These are phyloP conservation scores for Ajuga reptans DNA, from an alignment of 305 asterid species.

Conservation along the genomic window DNA sequence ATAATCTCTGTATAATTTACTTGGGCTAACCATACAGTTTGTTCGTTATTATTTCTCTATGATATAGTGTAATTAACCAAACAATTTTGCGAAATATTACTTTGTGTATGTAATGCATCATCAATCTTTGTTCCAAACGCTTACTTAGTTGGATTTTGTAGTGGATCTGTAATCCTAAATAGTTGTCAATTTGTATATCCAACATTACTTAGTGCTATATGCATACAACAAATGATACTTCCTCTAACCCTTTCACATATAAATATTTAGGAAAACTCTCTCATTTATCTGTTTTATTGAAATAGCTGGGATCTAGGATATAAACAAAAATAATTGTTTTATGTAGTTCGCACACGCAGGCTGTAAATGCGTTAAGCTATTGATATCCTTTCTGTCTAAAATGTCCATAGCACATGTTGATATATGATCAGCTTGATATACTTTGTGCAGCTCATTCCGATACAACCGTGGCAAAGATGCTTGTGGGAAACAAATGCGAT, in stretches of 20 bases:
- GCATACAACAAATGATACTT: not conserved
- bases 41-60: too few species aligned
- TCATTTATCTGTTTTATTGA: not conserved
- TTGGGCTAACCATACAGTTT: not conserved
- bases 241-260: not conserved
- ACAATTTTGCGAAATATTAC: not conserved
- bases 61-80: not conserved
- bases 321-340: not conserved
- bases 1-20: too few species aligned
- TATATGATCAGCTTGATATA: not conserved
- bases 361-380: not conserved
- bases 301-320: not conserved
- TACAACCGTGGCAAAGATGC: constrained; percentile 62
- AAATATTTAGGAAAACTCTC: not conserved
- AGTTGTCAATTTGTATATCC: not conserved
- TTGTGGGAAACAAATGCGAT: constrained; percentile 72
- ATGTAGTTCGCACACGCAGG: not conserved
- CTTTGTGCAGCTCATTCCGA: constrained; percentile 70
- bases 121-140: not conserved
- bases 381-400: too few species aligned
- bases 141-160: not conserved
- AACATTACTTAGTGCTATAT: not conserved
- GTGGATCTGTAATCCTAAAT: not conserved
- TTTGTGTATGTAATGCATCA: not conserved
- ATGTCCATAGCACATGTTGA: not conserved